These are phyloP conservation scores for Torrubiella hemipterigena DNA, from an alignment of 2,329 filamentous ascomycete genomes.

Conservation along the genomic window DNA sequence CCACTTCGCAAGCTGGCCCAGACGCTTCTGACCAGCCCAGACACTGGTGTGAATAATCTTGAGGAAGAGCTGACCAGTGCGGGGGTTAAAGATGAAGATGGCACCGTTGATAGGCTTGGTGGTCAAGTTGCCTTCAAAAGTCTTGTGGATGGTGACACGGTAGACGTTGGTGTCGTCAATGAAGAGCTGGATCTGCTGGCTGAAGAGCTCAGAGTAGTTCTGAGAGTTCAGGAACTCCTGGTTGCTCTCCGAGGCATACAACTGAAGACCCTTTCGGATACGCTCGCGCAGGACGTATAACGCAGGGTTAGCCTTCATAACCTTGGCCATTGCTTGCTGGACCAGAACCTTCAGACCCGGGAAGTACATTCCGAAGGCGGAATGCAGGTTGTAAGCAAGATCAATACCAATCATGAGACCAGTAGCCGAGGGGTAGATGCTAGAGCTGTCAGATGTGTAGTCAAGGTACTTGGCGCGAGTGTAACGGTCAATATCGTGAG, in stretches of 20 bases:
- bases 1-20: conserved; percentile 97
- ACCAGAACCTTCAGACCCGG: conserved; percentile 89
- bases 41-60: conserved; percentile 99
- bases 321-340: conserved; percentile 98
- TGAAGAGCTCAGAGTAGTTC: conserved; percentile 98
- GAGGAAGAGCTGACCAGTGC: conserved; percentile 91
- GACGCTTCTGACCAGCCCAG: conserved; percentile 98
- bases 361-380: conserved; percentile 97
- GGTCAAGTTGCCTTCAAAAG: conserved; percentile 96
- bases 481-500: conserved; percentile 96
- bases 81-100: conserved; percentile 99
- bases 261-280: conserved; percentile 93
- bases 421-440: conserved; percentile 93
- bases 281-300: conserved; percentile 93
- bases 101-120: conserved; percentile 99
- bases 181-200: conserved; percentile 96
- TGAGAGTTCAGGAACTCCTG: conserved; percentile 99
- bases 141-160: conserved; percentile 98
- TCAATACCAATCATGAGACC: conserved; percentile 97
- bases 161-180: conserved; percentile 99
- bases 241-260: conserved; percentile 97
- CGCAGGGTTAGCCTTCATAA: conserved; percentile 98
- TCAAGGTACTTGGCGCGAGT: conserved; percentile 96
- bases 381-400: conserved; percentile 95
- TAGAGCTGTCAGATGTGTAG: conserved; percentile 97